Base-by-base conservation (phyloP, 2,329 filamentous ascomycete genomes). In the Pseudopyricularia javanii region DNA sequence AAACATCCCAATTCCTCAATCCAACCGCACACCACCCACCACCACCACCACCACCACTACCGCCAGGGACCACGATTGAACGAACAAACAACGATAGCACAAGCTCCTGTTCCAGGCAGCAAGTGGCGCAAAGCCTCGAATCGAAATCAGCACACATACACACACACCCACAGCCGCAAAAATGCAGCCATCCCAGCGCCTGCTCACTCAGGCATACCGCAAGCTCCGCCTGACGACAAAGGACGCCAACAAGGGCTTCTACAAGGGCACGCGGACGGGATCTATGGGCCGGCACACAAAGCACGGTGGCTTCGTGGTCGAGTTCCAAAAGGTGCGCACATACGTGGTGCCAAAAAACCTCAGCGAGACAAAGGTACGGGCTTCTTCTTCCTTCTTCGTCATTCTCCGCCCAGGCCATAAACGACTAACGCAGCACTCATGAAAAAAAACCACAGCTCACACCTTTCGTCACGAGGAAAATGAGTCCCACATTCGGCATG, bases 191-290 rank as follows among this genome's bases (percentile, higher is more conserved):
- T 87, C 86, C 15, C 74, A 79, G 62, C 67, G 73, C 58, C 82
- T 95, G 62, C 35, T 37, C 35, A 37, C 22, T n/a, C 76, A 78
- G 61, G 72, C 82, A 66, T 79, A 89, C 63, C 80, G 83, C 69
- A 89, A 91, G 64, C 74, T 91, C 55, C 77, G 79, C 52, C 80
- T 98, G 63, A 96, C 88, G 12, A 95, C 91, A 60, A 98, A 98
- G 72, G 85, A 93, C 70, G 85, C 91, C 66, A 87, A 86, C 67
- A 88, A 89, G 65, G 91, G 91, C 60, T 98, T 85, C 80, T 98
- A 98, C 82, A 97, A 97, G 77, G 93, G 93, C 66, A 96, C 86
- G 62, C 79, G 91, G 48, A 85, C 89, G 1, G 93, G 93, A 2
- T 82, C 86, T 43, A 90, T 94, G 82, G 93, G 93, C 67, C 71